Conservation (phyloP, 1,284 basidiomycete genomes). For the Heterobasidion parviporum region DNA sequence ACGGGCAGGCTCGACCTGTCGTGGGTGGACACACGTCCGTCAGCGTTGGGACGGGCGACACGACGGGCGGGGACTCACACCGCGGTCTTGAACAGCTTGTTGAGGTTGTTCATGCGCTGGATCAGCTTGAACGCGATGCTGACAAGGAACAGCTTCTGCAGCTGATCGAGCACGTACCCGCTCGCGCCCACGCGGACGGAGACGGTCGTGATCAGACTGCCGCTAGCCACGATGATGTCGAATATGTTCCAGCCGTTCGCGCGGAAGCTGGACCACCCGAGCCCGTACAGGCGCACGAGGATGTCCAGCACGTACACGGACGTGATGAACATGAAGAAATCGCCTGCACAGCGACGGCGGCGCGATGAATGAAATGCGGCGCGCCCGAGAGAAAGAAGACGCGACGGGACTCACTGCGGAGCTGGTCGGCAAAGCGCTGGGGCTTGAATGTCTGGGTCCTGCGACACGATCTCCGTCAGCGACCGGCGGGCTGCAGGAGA, state of each 20-base stretch:
- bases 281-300: slow-evolving; percentile 69
- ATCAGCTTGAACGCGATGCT: slow-evolving; percentile 93
- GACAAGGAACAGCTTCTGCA: slow-evolving; percentile 94
- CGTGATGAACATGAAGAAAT: slow-evolving; percentile 73
- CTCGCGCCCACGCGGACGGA: slow-evolving; percentile 55
- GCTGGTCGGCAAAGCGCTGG: slow-evolving; percentile 42
- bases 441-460: slow-evolving; percentile 80
- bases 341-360: slow-evolving; percentile 36
- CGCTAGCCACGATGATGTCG: slow-evolving; percentile 77
- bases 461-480: slow-evolving; percentile 8
- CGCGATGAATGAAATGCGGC: background rate
- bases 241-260: slow-evolving; percentile 93
- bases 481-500: background rate
- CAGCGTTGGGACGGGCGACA: slow-evolving; percentile 2
- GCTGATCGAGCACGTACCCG: slow-evolving; percentile 53
- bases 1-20: slow-evolving; percentile 79
- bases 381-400: background rate
- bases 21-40: background rate
- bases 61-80: slow-evolving; percentile 46
- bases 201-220: slow-evolving; percentile 82
- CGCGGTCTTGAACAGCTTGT: slow-evolving; percentile 96
- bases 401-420: slow-evolving; percentile 51
- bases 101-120: slow-evolving; percentile 82
- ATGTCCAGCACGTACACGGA: slow-evolving; percentile 78
- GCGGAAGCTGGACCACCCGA: slow-evolving; percentile 80